Evolutionary conservation across 2,329 filamentous ascomycete genomes (phyloP).

Genomic region (Phoma sp.): DNA sequence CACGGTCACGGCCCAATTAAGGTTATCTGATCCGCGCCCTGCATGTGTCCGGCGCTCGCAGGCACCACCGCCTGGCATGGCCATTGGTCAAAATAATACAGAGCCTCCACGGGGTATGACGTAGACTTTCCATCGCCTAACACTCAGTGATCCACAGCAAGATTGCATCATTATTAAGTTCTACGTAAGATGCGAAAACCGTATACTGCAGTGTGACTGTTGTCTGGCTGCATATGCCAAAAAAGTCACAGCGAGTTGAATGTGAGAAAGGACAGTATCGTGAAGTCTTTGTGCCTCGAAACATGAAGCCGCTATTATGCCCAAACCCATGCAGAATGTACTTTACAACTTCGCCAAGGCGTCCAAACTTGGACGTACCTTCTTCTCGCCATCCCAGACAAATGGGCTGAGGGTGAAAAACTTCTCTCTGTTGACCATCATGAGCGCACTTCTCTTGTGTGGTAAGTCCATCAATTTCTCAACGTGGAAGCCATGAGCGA

Average conservation of each 20-base stretch:
- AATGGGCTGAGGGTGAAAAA: constrained; percentile 73
- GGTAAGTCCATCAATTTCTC: constrained; percentile 75
- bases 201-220: too few species aligned
- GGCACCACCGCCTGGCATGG: not conserved
- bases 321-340: not conserved
- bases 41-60: constrained; percentile 16
- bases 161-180: not conserved
- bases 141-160: not conserved
- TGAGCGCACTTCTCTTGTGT: constrained; percentile 72
- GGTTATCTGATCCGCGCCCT: constrained; percentile 44
- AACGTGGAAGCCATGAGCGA: constrained; percentile 73
- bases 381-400: constrained; percentile 46
- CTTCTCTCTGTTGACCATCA: constrained; percentile 68
- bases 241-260: not conserved
- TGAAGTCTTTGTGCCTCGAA: too few species aligned
- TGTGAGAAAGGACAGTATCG: not conserved
- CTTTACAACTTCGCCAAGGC: constrained; percentile 40
- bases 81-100: constrained; percentile 5
- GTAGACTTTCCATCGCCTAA: constrained; percentile 10
- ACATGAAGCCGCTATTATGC: not conserved
- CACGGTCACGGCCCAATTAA: constrained; percentile 29
- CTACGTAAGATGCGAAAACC: not conserved
- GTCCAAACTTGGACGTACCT: constrained; percentile 43
- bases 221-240: too few species aligned
- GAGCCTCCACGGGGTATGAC: constrained; percentile 11